Conservation (phyloP, 805 yeast species). For the Candida taoyuanica region DNA sequence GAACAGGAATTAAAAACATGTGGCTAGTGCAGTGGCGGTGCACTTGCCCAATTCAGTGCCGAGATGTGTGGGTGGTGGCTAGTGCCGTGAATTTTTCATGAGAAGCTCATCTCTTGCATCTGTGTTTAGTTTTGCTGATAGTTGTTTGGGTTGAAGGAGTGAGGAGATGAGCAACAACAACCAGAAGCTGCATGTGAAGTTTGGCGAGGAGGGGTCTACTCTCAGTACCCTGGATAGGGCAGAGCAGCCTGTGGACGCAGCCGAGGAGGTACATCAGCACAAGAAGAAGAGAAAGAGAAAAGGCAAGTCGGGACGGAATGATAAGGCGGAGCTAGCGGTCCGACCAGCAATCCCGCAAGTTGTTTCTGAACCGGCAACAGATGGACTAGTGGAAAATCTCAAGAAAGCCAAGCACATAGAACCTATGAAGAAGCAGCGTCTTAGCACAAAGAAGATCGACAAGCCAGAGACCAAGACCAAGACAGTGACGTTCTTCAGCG, state of each 20-base stretch:
- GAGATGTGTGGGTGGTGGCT: constrained; percentile 3
- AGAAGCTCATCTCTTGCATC: constrained; percentile 1
- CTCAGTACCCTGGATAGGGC: no score
- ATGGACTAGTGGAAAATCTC: not conserved
- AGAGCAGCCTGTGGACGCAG: not conserved
- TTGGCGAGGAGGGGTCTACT: constrained; percentile 6
- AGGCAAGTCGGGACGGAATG: not conserved
- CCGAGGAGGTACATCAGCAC: not conserved
- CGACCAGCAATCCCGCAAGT: not conserved
- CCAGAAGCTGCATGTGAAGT: constrained; percentile 12
- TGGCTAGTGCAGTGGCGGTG: constrained; percentile 3
- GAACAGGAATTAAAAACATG: constrained; percentile 4
- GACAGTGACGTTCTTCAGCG: constrained; percentile 34
- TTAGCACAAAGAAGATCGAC: constrained; percentile 8
- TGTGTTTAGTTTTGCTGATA: no score
- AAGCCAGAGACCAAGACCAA: constrained; percentile 26
- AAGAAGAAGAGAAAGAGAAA: not conserved
- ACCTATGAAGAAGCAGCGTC: constrained; percentile 6
- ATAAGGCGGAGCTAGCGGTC: not conserved
- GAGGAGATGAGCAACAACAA: constrained; percentile 3
- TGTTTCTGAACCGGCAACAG: not conserved
- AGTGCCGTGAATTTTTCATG: constrained; percentile 1
- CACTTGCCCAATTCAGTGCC: no score
- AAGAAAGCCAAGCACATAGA: constrained; percentile 14
- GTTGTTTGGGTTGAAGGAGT: no score